Evolutionary conservation across 257 asterid species (phyloP).

Genomic region (Salvia rosmarinus): DNA sequence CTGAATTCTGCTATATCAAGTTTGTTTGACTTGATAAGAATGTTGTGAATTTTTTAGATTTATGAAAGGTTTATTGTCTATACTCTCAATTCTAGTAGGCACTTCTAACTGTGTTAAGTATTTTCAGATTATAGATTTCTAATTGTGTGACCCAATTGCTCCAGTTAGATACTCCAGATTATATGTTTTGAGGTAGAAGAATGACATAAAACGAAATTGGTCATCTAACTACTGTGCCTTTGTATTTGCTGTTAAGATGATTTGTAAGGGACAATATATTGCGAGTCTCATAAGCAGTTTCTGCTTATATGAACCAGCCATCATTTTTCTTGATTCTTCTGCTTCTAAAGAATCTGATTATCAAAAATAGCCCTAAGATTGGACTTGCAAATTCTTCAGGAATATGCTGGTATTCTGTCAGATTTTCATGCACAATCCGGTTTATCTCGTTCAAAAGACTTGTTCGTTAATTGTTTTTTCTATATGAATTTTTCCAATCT

Average conservation of each 20-base stretch:
- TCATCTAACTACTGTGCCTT: neutral
- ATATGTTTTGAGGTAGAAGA: neutral
- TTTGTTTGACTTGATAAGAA: slow-evolving; percentile 30
- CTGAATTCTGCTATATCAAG: slow-evolving; percentile 14
- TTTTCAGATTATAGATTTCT: neutral
- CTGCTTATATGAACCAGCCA: neutral
- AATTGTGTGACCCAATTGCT: slow-evolving; percentile 7
- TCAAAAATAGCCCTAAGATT: slow-evolving; percentile 19
- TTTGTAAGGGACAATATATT: neutral
- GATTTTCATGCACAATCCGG: neutral
- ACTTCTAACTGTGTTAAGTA: neutral
- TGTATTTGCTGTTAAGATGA: neutral
- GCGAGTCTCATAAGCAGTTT: slow-evolving; percentile 5
- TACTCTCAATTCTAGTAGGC: slow-evolving; percentile 2
- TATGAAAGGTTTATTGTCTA: neutral
- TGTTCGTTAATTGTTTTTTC: neutral
- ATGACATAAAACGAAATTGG: neutral
- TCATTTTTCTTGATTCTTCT: neutral
- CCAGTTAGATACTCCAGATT: neutral
- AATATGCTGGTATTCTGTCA: neutral
- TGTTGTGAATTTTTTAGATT: neutral
- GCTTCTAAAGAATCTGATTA: neutral
- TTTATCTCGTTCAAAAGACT: slow-evolving; percentile 9
- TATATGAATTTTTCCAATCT: neutral
- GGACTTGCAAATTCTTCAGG: neutral